Base-by-base conservation (phyloP, 208 protist species). In the Trypanosoma theileri region DNA sequence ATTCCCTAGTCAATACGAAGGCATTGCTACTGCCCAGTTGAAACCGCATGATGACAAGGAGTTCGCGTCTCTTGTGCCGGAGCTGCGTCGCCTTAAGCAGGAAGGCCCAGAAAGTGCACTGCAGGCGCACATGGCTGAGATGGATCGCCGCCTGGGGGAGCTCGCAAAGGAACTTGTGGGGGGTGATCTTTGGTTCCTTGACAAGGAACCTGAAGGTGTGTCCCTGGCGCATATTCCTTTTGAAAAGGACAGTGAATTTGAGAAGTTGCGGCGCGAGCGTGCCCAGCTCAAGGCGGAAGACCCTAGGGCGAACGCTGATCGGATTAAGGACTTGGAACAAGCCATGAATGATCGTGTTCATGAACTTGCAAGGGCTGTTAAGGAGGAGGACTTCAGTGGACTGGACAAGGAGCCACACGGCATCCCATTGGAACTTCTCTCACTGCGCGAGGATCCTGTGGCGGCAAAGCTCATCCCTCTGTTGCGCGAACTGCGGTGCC, bases 111-210 rank as follows among this genome's bases (percentile, higher is more conserved):
- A 58, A 4, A 50, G 44, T 50, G 75, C n/a, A 24, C 51, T 72
- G 12, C 31, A 57, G 44, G 46, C 56, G 28, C 77, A 82, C 17
- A 31, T 80, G 44, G 69, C 45, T 0, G 58, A 75, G 9, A 91
- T 93, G 84, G 74, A 81, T 52, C 64, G 80, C 59, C 82, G 84
- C 13, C 75, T 91, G 12, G 57, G 48, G 19, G 88, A 91, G 59
- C 57, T 94, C 28, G 82, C 85, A 14, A 77, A 75, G 63, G 83
- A 94, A 67, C 40, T 74, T 55, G 73, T 84, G 52, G 65, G 81
- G n/a, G 88, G 85, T n/a, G 84, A 93, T 51, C 67, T 90, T 24
- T 90, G 89, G 79, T 94, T 94, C 59, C 66, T 94, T 22, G 68
- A 88, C 28, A 80, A 79, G 41, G 70, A 77, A 21, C 70, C 87